Percentiles rank a stretch among this genome's conserved stretches.
Conservation (phyloP, 2,329 filamentous ascomycete species). For the Fusarium coffeatum region DNA sequence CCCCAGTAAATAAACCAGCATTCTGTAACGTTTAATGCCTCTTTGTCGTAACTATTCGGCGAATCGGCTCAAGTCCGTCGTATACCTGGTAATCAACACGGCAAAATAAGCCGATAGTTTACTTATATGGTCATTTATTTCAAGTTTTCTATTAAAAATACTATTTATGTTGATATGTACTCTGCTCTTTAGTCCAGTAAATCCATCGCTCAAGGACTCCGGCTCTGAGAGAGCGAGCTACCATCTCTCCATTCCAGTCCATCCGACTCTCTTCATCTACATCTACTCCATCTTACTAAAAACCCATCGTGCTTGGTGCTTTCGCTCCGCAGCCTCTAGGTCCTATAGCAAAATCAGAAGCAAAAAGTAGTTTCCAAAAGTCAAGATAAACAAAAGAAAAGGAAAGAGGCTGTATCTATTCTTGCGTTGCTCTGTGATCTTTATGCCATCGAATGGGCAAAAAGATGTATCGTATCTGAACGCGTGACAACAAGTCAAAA, state of each 20-base stretch:
- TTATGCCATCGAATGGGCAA: conserved; percentile 63
- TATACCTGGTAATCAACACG: background rate
- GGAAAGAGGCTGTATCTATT: conserved; percentile 53
- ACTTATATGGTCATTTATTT: background rate
- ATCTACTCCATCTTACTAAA: background rate
- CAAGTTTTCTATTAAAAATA: background rate
- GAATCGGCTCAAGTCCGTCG: conserved; percentile 8
- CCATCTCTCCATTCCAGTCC: conserved; percentile 10
- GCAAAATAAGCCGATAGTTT: background rate
- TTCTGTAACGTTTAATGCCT: conserved; percentile 8
- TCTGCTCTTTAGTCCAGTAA: conserved; percentile 72
- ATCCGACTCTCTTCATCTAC: conserved; percentile 37
- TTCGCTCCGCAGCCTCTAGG: conserved; percentile 45
- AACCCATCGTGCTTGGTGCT: conserved; percentile 47
- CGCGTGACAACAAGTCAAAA: conserved; percentile 53
- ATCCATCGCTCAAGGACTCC: conserved; percentile 68
- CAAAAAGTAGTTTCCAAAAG: conserved; percentile 3
- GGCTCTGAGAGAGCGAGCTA: conserved; percentile 72
- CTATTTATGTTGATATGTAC: conserved; percentile 53
- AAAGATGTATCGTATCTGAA: conserved; percentile 75
- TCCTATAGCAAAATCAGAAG: background rate
- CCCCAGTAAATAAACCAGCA: conserved; percentile 6
- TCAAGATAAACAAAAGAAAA: background rate
- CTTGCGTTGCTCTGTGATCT: conserved; percentile 73
- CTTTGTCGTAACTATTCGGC: conserved; percentile 2